Percentiles rank a stretch among this genome's conserved stretches.
These are phyloP conservation scores for Fusarium sulawesiense DNA, from an alignment of 2,329 filamentous ascomycete species.

Conservation along the genomic window DNA sequence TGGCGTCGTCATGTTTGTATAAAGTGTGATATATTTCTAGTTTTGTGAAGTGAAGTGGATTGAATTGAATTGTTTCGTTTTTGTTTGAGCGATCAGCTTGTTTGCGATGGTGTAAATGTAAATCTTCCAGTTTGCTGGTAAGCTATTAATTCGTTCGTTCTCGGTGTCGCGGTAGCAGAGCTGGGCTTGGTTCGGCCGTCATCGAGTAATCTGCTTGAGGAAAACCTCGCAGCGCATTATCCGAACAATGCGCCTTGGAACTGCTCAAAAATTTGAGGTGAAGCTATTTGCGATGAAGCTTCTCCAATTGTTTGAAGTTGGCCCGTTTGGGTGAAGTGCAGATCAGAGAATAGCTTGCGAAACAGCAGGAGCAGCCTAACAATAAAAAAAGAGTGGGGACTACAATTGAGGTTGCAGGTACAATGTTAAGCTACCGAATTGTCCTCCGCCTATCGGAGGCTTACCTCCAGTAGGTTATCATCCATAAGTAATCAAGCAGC, in stretches of 20 bases:
- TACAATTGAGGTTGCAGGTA: not conserved
- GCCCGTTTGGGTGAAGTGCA: constrained; percentile 23
- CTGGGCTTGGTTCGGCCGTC: constrained; percentile 44
- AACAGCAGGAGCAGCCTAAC: constrained; percentile 14
- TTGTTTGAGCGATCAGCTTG: constrained; percentile 1
- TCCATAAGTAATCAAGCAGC: too few relatives aligned
- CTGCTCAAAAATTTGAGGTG: constrained; percentile 1
- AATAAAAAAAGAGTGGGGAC: constrained; percentile 29
- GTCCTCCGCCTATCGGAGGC: too few relatives aligned
- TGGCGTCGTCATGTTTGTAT: constrained; percentile 58
- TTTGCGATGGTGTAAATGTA: constrained; percentile 1
- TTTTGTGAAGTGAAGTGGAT: not conserved
- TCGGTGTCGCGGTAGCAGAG: constrained; percentile 43
- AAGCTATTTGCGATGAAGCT: constrained; percentile 19
- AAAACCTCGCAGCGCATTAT: constrained; percentile 46
- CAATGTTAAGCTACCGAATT: not conserved
- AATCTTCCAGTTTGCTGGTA: constrained; percentile 4
- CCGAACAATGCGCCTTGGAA: constrained; percentile 35
- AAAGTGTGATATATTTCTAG: not conserved
- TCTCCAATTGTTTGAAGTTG: constrained; percentile 13
- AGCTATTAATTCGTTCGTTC: constrained; percentile 36
- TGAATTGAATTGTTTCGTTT: not conserved
- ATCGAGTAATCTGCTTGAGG: constrained; percentile 41
- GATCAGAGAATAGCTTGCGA: constrained; percentile 28
- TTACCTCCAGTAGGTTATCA: too few relatives aligned